Evolutionary conservation across 768 basidiomycete species (phyloP), one percentile per base, ranked within the genome.

Genomic region (Termitomyces sp.): DNA sequence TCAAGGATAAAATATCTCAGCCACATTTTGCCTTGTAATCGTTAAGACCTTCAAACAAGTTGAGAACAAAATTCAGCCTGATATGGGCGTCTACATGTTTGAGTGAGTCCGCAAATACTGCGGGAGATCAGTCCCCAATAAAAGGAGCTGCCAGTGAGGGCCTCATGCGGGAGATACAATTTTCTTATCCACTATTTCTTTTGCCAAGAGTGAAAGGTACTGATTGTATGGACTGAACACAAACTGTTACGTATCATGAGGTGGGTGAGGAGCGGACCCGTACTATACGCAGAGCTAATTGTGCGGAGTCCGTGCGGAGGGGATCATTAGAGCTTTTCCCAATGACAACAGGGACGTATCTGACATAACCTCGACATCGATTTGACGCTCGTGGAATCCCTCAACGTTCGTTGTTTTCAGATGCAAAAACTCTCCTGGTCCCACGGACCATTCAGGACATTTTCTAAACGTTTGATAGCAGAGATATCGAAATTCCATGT

Each of bases 21-120:
- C 34, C 68, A 65, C 43, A 38, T 52, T 68, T 36, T 62, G 62
- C 49, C 59, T 61, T 12, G 60, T 67, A 47, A 49, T 64, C 11
- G 62, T 70, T 34, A 66, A 65, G 43, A 67, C 67, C 47, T 65
- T 65, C 4, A 69, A 66, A 29, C 65, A 67, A 20, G 47, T 63
- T 14, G 63, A 67, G 34, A 57, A 48, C 31, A 62, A 46, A 48
- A 20, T 53, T 32, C 17, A 60, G 56, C 38, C 46, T 45, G 29
- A 66, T 37, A 37, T 20, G 20, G 20, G 20, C 20, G 20, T 20
- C 20, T 20, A 20, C 20, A 20, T 20, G 20, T 20, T 20, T 20
- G 20, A 20, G 20, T 7, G 15, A 40, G 38, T 40, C 38, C 15
- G 37, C 1, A 7, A 14, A 40, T 40, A 40, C 15, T 11, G 14